Evolutionary conservation across 2,329 filamentous ascomycete genomes (phyloP), one percentile per base, ranked within the genome.

Genomic region (Pseudocercospora crystallina): DNA sequence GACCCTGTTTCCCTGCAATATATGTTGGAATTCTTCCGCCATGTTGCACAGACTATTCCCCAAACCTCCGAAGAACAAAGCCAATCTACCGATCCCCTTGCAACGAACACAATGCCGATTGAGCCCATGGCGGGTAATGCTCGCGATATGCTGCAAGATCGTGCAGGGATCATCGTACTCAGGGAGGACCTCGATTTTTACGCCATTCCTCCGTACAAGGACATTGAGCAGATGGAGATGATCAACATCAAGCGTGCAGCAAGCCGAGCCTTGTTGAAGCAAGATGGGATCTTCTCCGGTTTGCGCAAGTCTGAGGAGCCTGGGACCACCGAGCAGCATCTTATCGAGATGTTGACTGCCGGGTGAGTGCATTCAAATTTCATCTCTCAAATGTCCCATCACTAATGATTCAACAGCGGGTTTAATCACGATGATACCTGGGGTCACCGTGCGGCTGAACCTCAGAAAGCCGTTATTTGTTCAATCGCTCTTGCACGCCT

Each of bases 321-420:
- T 13, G 94, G 94, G 14, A 96, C 92, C 13, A 99, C 94, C 0
- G 94, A 99, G 73, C 94, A 96, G 61, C 94, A 99, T 76, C 79
- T 99, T 34, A 99, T 99, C 65, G 94, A 99, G 76, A 99, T 99
- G 94, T 74, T 99, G 72, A 99, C 94, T 47, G 94, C 94, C 67
- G 94, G 92, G 92, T 97, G 79, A 74, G 86, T 29, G n/a, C 11
- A 30, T 26, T 26, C 20, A 26, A 26, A 3, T 26, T 26, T 7
- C 4, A 26, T 7, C 4, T 4, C 20, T 26, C 7, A 26, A 7
- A 26, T 3, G 20, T 26, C 20, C 20, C 7, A 26, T 26, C 20
- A 26, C 20, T 26, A 26, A 26, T 54, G 9, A 51, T 17, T 32
- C 40, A 8, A 8, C 61, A 97, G 94, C 61, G 94, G 94, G 33